Evolutionary conservation across 2,329 filamentous ascomycete genomes (phyloP), one percentile per base, ranked within the genome.

Genomic region (Exophiala dermatitidis): DNA sequence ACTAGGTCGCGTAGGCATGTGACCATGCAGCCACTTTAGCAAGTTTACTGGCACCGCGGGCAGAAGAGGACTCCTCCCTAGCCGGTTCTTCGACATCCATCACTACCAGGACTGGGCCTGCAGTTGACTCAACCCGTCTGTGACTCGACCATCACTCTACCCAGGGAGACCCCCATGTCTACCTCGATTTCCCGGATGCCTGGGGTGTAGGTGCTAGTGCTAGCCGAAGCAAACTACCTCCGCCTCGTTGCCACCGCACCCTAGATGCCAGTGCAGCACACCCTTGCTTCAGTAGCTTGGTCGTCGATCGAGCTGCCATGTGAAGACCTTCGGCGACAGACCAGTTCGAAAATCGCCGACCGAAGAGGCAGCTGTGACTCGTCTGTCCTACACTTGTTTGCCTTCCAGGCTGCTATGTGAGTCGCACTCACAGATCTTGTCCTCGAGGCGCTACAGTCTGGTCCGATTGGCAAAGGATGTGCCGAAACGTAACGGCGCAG

Each of bases 11-110:
- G 53, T 26, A 33, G 28, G 46, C 56, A 59, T 52, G 48, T 59
- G 56, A 59, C 56, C 52, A 50, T 58, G 56, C 56, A 58, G 50
- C 31, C 56, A 50, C 46, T 58, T 45, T 54, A 44, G 10, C 26
- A 7, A 7, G 38, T 8, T 19, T 32, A 19, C 29, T 33, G 43
- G 12, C 28, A 43, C 12, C 19, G 6, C 28, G 3, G 12, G 19
- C 19, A 19, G 19, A 19, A 19, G 19, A 19, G 19, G 19, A 19
- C 19, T 19, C 19, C 19, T 19, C 19, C 19, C 19, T 19, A 19
- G 19, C 19, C 19, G 19, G 19, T 9, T 40, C 52, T 30, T 37
- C 49, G 45, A 19, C 42, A 26, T 8, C 31, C 43, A 36, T 33
- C n/a, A 46, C 10, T n/a, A 43, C 19, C 33, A 33, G 48, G 38